Conservation (phyloP, 2,329 filamentous ascomycete species). For the Pseudocercospora eumusae region DNA sequence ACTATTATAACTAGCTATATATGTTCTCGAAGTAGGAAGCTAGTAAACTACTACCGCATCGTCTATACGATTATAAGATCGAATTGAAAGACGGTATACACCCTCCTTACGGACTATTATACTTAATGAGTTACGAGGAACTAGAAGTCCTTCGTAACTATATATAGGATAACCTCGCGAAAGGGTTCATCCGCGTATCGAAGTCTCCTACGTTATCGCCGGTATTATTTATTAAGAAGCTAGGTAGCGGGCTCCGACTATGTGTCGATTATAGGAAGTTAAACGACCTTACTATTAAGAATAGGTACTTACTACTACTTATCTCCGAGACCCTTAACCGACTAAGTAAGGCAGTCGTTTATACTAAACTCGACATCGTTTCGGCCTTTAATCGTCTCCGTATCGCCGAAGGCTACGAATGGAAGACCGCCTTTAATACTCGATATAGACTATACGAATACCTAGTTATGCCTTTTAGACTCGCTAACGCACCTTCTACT, state of each 20-base stretch:
- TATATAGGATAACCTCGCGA: background rate
- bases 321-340: background rate
- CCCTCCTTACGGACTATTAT: background rate
- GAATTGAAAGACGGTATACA: background rate
- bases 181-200: background rate
- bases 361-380: background rate
- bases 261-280: background rate
- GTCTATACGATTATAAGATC: background rate
- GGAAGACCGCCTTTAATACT: background rate
- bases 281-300: background rate
- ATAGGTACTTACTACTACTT: background rate
- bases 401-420: background rate
- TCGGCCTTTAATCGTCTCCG: background rate
- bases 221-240: background rate
- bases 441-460: too few relatives aligned
- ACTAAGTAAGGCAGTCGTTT: background rate
- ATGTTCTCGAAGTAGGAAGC: background rate
- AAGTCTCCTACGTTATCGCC: background rate
- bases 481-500: too few relatives aligned
- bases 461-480: too few relatives aligned
- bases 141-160: background rate
- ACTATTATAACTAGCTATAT: constrained; percentile 3
- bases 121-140: background rate
- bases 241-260: background rate
- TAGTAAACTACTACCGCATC: background rate